Percentiles rank a stretch among this genome's conserved stretches.
phyloP scores from a whole-genome alignment of 768 basidiomycete species.

The Mycena filopes region DNA sequence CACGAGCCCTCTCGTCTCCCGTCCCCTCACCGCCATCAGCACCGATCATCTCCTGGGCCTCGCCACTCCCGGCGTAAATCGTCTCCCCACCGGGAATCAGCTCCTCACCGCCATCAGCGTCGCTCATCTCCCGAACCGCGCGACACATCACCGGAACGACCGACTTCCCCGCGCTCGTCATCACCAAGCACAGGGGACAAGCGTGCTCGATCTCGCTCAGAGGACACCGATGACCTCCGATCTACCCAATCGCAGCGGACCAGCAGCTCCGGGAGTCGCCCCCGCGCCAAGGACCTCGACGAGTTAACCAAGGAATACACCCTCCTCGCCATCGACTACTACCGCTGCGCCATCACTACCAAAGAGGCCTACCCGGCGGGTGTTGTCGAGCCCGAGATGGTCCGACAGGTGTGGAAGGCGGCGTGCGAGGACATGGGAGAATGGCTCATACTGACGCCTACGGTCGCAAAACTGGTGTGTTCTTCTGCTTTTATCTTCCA shows the following conservation, averaged over 20 bases:
- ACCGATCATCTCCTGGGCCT: not conserved
- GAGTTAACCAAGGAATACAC: slow-evolving; percentile 16
- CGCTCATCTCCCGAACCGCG: too few relatives aligned
- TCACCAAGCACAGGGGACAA: slow-evolving; percentile 4
- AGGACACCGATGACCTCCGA: not conserved
- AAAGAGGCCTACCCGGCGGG: slow-evolving; percentile 14
- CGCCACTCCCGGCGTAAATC: too few relatives aligned
- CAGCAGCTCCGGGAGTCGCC: slow-evolving; percentile 7
- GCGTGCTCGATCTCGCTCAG: not conserved
- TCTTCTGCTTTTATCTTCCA: not conserved
- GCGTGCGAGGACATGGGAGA: slow-evolving; percentile 5
- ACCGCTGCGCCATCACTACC: slow-evolving; percentile 6
- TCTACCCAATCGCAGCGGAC: not conserved
- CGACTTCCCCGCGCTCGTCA: not conserved
- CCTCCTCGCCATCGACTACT: slow-evolving; percentile 15
- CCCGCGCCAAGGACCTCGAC: slow-evolving; percentile 31
- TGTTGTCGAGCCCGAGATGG: slow-evolving; percentile 1
- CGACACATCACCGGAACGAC: not conserved
- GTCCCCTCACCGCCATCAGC: too few relatives aligned
- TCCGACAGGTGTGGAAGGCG: slow-evolving; percentile 14
- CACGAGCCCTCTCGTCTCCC: too few relatives aligned
- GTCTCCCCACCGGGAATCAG: not conserved
- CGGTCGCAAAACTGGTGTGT: slow-evolving; percentile 26
- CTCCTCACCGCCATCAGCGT: too few relatives aligned
- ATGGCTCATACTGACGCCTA: not conserved